Evolutionary conservation across 1,284 basidiomycete genomes (phyloP).

Genomic region (Volvariella volvacea): DNA sequence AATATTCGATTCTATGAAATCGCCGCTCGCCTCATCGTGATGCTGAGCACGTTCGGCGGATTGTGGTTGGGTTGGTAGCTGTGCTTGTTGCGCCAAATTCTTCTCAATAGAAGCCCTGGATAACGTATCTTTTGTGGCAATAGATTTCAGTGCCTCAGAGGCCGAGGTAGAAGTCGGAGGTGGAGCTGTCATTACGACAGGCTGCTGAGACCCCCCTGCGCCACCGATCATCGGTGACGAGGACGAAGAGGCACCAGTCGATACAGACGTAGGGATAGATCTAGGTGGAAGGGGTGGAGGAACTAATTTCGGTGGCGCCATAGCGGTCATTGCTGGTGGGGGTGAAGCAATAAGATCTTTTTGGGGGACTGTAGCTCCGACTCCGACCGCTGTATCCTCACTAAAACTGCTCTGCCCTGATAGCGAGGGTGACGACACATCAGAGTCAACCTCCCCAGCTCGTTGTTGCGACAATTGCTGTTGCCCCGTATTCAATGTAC

Average conservation of each 20-base stretch:
- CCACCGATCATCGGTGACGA: not conserved
- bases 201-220: not conserved
- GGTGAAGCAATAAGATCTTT: constrained; percentile 2
- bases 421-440: no score
- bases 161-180: constrained; percentile 19
- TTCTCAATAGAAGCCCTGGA: not conserved
- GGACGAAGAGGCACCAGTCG: constrained; percentile 17
- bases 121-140: constrained; percentile 35
- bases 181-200: constrained; percentile 4
- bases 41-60: no score
- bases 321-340: constrained; percentile 9
- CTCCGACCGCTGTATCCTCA: constrained; percentile 11
- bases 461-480: not conserved
- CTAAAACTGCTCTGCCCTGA: no score
- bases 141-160: constrained; percentile 47
- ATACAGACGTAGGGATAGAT: constrained; percentile 24
- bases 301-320: constrained; percentile 22
- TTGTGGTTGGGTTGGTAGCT: no score
- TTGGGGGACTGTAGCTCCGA: not conserved
- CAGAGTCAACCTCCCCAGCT: constrained; percentile 8
- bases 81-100: no score
- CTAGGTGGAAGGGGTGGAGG: constrained; percentile 60
- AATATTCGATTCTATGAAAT: no score
- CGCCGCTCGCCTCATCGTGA: no score
- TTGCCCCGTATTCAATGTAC: no score